Evolutionary conservation across 1,284 basidiomycete genomes (phyloP), one percentile per base, ranked within the genome.

Genomic region (Ceratobasidium theobromae): DNA sequence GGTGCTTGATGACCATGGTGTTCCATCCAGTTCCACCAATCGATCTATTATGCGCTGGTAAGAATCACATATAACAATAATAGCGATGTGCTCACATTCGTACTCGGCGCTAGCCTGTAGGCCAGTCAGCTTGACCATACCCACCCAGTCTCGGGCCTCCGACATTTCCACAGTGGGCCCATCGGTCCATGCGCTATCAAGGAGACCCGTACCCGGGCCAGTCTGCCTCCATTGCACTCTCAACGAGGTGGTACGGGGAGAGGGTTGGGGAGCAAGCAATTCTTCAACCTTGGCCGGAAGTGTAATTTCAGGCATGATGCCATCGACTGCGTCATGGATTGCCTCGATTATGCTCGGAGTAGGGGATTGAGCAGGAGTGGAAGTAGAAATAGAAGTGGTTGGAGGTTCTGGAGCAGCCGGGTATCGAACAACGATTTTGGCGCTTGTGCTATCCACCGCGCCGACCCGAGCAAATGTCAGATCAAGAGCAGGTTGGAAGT

Each of bases 51-150:
- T 3, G 8, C 8, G 18, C 2, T 2, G 18, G 41, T 25, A 38
- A 43, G n/a, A 4, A 3, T 60, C 9, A 60, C 9, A 21, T 23
- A 16, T 35, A 23, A 21, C 32, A 38, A 32, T 21, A 5, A 45
- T 21, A 72, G 4, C 5, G 69, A 40, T 70, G 71, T 18, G 32
- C 80, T 72, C 67, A 88, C 88, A 91, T 79, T 92, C 86, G 72
- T 92, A 93, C 8, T 77, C 74, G 1, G 87, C 89, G 53, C 79
- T 81, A 0, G 89, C 88, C 85, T 85, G 89, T 1, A 92, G 80
- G 21, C 84, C 81, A 21, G 75, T 72, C 40, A 93, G 72, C 54
- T 76, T 79, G 11, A 81, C 82, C 0, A 85, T 85, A 45, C 78
- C 79, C 1, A 85, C 84, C 87, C 87, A 93, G 73, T 93, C 89